Base-by-base conservation (phyloP, 176 grass and related monocot species). In the Musa itinerans region DNA sequence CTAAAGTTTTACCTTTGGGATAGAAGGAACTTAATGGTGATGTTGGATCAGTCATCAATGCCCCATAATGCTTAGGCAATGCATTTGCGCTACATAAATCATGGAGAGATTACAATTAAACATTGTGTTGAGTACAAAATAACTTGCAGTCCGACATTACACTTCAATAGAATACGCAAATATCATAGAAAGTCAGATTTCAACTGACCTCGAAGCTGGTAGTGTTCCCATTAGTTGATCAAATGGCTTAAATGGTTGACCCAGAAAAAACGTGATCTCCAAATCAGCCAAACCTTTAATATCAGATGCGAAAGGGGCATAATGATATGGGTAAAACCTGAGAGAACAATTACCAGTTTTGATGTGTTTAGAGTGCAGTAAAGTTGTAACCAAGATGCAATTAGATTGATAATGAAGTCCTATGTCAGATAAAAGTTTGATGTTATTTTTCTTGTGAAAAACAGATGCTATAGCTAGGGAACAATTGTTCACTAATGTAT, bases 171-270 rank as follows among this genome's bases (percentile, higher is more conserved):
- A 23, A 57, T n/a, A 9, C 1, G 2, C 8, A 34, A 29, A 17
- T 10, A 74, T 1, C 51, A 55, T 27, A 50, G 54, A 63, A 10
- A 63, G 61, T 22, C 63, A 80, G 34, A 71, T 78, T 77, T 76
- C 67, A 67, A 63, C 78, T 72, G 83, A 99, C 95, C 95, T 99
- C 52, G 95, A 86, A 87, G 90, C 81, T 79, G 95, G 95, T 69
- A 99, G 78, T 78, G 95, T 99, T 81, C 95, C 95, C 95, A 99
- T 99, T 71, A 99, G 81, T 84, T 99, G 95, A 84, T 99, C 95
- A 85, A 99, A 99, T 83, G 95, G 95, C 81, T 99, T 99, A 77
- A 99, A 99, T 82, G 95, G 95, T 71, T 99, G 95, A 78, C 95
- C 95, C 82, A 99, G 86, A 85, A 99, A 99, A 89, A 99, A 99